These are phyloP conservation scores for Aplosporella prunicola DNA, from an alignment of 2,329 filamentous ascomycete genomes.

Conservation along the genomic window DNA sequence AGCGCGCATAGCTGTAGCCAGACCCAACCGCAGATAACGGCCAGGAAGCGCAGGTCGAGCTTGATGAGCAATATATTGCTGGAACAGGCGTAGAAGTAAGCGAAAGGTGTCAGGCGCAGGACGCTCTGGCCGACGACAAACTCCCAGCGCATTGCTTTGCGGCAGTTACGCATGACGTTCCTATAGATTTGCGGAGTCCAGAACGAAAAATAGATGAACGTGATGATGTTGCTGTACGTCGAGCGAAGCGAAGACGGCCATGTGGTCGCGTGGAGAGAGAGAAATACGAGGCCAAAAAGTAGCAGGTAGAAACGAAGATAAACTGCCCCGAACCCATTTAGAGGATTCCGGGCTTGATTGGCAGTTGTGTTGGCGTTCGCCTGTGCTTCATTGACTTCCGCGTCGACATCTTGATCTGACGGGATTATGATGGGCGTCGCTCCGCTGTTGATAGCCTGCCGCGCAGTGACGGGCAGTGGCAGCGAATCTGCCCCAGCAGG, in stretches of 20 bases:
- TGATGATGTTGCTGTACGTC: slow-evolving; percentile 52
- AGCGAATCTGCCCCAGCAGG: slow-evolving; percentile 29
- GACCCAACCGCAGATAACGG: slow-evolving; percentile 63
- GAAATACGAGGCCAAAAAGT: slow-evolving; percentile 47
- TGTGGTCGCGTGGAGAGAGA: slow-evolving; percentile 50
- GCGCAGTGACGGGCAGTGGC: slow-evolving; percentile 44
- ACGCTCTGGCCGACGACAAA: slow-evolving; percentile 79
- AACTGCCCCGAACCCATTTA: slow-evolving; percentile 35
- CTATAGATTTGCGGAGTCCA: slow-evolving; percentile 89
- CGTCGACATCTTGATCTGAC: slow-evolving; percentile 47
- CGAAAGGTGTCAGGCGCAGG: slow-evolving; percentile 67
- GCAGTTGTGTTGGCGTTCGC: slow-evolving; percentile 19
- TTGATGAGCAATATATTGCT: slow-evolving; percentile 75
- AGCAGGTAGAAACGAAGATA: slow-evolving; percentile 55
- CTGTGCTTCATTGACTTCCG: slow-evolving; percentile 21
- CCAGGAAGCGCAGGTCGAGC: slow-evolving; percentile 56
- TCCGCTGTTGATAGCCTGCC: slow-evolving; percentile 20
- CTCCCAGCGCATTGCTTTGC: slow-evolving; percentile 81
- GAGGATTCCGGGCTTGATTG: slow-evolving; percentile 37
- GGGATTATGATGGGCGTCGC: slow-evolving; percentile 50
- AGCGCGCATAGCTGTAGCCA: slow-evolving; percentile 78
- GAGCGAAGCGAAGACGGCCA: slow-evolving; percentile 45
- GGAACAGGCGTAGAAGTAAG: slow-evolving; percentile 72
- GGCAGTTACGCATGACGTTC: slow-evolving; percentile 83
- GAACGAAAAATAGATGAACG: slow-evolving; percentile 73